Base-by-base conservation (phyloP, 306 rosid genomes). In the Lathyrus tuberosus region DNA sequence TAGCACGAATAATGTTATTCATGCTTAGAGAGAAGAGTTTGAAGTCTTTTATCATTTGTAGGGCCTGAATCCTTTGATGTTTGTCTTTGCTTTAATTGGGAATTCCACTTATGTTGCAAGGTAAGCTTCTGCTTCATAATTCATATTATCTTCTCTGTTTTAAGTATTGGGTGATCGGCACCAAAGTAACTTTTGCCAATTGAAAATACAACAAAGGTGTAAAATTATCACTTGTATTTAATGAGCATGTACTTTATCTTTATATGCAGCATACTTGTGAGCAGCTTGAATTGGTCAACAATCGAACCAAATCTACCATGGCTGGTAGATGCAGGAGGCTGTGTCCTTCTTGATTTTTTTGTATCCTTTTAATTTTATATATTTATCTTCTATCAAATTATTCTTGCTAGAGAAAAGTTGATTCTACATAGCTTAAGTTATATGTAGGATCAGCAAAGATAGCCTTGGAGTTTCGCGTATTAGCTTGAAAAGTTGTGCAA, bases 41-140 rank as follows among this genome's bases (percentile, higher is more conserved):
- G 57, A 20, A 67, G 33, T 58, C 22, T 69, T 70, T 46, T 51
- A 30, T 76, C 43, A 38, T 81, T n/a, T 86, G 83, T 77, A 92
- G 96, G 97, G 97, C 62, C 96, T 92, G 72, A 89, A 80, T 80
- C 96, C 97, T 74, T 75, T 86, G 22, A 92, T 92, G 97, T 92
- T 92, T 72, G 2, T 86, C 63, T 89, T 92, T 75, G 97, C 97
- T 80, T 67, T 92, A 80, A 67, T 83, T 58, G 97, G 96, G 75
- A 92, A 92, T 68, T 49, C 63, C 59, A 89, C 96, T 60, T 92
- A 92, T 37, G 90, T 89, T 11, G 92, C 78, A 31, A 89, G 97
- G 97, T 80, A 76, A 59, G 71, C 65, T 78, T 62, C 69, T 0
- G 43, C 24, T 59, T 51, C 58, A 48, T 56, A 37, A 42, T 42